These are phyloP conservation scores for Fraxinus dipetala DNA, from an alignment of 305 asterid species.

Conservation along the genomic window DNA sequence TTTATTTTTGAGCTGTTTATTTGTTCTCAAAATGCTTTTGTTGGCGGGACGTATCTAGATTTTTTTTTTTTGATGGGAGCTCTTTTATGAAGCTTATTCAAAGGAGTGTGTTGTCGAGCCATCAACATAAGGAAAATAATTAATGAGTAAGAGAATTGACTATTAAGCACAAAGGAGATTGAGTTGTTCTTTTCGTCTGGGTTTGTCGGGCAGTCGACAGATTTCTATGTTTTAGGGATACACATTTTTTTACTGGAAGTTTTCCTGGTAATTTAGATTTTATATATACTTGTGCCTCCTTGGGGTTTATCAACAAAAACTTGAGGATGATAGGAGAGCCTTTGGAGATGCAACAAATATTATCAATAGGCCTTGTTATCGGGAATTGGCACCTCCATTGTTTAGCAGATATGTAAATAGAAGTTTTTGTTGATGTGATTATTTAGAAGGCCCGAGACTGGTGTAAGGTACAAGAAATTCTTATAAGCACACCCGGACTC, in stretches of 20 bases:
- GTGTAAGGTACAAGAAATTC: neutral
- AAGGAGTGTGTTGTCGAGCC: constrained; percentile 1
- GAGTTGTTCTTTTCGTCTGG: neutral
- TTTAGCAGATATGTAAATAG: constrained; percentile 1
- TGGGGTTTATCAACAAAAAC: neutral
- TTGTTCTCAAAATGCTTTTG: neutral
- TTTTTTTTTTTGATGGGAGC: neutral
- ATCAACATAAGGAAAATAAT: neutral
- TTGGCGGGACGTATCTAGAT: neutral
- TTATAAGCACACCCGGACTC: neutral
- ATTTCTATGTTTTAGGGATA: neutral
- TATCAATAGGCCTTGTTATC: neutral
- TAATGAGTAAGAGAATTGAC: neutral
- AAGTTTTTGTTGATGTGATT: constrained; percentile 2
- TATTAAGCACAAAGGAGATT: constrained; percentile 10
- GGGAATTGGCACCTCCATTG: neutral
- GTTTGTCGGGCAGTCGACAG: neutral
- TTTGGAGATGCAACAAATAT: constrained; percentile 12
- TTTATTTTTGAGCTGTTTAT: neutral
- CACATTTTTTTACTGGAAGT: neutral
- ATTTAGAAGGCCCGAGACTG: neutral
- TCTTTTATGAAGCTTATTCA: constrained; percentile 5
- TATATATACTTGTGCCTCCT: neutral
- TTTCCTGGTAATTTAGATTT: neutral
- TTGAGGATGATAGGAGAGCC: neutral